These are phyloP conservation scores for Centella asiatica DNA, from an alignment of 129 eudicot genomes.

Conservation along the genomic window DNA sequence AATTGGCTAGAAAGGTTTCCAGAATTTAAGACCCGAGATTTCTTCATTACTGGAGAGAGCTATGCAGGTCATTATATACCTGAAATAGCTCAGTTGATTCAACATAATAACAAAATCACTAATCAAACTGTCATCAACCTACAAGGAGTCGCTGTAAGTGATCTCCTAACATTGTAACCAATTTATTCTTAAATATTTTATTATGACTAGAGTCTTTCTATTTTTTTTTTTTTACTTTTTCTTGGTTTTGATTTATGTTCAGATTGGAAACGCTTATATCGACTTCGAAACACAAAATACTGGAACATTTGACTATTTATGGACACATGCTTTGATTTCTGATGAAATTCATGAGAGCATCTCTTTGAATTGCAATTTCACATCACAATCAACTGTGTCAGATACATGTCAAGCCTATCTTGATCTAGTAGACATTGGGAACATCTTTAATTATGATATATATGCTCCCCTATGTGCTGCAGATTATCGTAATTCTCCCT, in stretches of 20 bases:
- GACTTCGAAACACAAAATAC: not conserved
- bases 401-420: not conserved
- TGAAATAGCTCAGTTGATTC: conserved; percentile 31
- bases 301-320: conserved; percentile 1
- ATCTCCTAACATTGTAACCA: not conserved
- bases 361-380: conserved; percentile 4
- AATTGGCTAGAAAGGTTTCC: conserved; percentile 15
- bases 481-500: conserved; percentile 7
- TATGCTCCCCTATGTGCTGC: conserved; percentile 28
- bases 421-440: not conserved
- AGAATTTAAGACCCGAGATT: conserved; percentile 3
- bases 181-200: not conserved
- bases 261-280: conserved; percentile 1
- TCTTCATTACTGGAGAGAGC: conserved; percentile 10
- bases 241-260: not conserved
- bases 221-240: too few relatives aligned
- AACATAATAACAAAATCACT: conserved; percentile 19
- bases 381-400: not conserved
- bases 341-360: conserved; percentile 28
- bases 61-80: conserved; percentile 29
- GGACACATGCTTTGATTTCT: conserved; percentile 17
- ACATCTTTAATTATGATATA: conserved; percentile 19
- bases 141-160: conserved; percentile 52
- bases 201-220: too few relatives aligned
- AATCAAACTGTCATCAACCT: conserved; percentile 34